These are phyloP conservation scores for Lentinula edodes DNA, from an alignment of 768 basidiomycete species.

Conservation along the genomic window DNA sequence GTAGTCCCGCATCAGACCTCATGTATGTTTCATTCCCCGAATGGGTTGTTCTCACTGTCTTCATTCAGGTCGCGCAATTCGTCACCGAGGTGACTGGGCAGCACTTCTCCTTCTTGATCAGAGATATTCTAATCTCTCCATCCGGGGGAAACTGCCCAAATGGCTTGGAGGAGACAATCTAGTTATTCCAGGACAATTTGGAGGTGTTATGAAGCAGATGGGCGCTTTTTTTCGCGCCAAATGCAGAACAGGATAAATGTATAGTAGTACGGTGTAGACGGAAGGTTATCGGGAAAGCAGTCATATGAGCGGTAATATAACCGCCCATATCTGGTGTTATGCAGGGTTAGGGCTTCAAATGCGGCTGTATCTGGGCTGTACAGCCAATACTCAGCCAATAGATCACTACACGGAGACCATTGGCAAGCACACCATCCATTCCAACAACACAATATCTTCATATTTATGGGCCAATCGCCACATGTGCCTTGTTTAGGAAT, in stretches of 20 bases:
- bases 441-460: too few species aligned
- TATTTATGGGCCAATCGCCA: too few species aligned
- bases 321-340: too few species aligned
- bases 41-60: neutral
- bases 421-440: too few species aligned
- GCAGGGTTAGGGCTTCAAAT: too few species aligned
- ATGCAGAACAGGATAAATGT: slow-evolving; percentile 1
- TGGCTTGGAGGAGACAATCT: slow-evolving; percentile 73
- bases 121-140: slow-evolving; percentile 66
- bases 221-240: slow-evolving; percentile 66
- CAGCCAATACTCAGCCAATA: too few species aligned
- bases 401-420: too few species aligned
- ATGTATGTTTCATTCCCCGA: too few species aligned
- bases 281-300: too few species aligned
- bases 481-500: too few species aligned
- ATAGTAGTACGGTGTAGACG: neutral
- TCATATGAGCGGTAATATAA: too few species aligned
- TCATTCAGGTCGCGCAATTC: slow-evolving; percentile 78
- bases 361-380: too few species aligned
- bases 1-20: neutral
- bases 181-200: slow-evolving; percentile 58
- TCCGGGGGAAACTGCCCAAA: slow-evolving; percentile 76
- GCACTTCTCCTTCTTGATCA: slow-evolving; percentile 82
- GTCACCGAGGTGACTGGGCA: slow-evolving; percentile 90
- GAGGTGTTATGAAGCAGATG: slow-evolving; percentile 63